These are phyloP conservation scores for Populus hybrid DNA, from an alignment of 441 rosid genomes.

Conservation along the genomic window DNA sequence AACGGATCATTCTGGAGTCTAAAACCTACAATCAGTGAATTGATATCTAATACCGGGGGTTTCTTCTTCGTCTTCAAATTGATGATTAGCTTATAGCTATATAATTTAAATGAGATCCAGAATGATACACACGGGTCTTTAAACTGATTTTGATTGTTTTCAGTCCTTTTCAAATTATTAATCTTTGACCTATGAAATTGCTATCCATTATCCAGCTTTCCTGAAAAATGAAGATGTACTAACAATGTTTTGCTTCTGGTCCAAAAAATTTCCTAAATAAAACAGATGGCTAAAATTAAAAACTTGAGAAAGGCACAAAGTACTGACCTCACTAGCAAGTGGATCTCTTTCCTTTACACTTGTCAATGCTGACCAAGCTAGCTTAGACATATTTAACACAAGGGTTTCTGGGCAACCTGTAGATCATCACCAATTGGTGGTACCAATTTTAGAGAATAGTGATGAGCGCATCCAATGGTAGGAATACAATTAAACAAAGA, in stretches of 20 bases:
- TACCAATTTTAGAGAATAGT: background rate
- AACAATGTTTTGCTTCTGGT: background rate
- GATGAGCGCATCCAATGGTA: slow-evolving; percentile 9
- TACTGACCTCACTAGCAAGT: slow-evolving; percentile 91
- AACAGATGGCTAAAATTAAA: background rate
- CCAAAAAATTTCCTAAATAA: background rate
- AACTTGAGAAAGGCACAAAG: slow-evolving; percentile 13
- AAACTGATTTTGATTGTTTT: background rate
- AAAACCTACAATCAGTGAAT: background rate
- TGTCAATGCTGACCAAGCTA: slow-evolving; percentile 73
- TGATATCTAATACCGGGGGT: background rate
- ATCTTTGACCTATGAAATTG: background rate
- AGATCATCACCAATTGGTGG: slow-evolving; percentile 1
- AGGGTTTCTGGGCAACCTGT: slow-evolving; percentile 88
- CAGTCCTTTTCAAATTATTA: background rate
- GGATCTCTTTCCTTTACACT: slow-evolving; percentile 83
- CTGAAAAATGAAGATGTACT: background rate
- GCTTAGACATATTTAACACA: slow-evolving; percentile 81
- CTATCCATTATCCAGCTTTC: background rate
- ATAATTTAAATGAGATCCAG: background rate
- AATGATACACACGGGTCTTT: background rate
- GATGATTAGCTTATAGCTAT: background rate
- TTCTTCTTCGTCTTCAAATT: background rate
- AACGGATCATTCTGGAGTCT: background rate
- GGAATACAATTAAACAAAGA: slow-evolving; percentile 13